Evolutionary conservation across 345 rosid genomes (phyloP).

Genomic region (Carallia brachiata): DNA sequence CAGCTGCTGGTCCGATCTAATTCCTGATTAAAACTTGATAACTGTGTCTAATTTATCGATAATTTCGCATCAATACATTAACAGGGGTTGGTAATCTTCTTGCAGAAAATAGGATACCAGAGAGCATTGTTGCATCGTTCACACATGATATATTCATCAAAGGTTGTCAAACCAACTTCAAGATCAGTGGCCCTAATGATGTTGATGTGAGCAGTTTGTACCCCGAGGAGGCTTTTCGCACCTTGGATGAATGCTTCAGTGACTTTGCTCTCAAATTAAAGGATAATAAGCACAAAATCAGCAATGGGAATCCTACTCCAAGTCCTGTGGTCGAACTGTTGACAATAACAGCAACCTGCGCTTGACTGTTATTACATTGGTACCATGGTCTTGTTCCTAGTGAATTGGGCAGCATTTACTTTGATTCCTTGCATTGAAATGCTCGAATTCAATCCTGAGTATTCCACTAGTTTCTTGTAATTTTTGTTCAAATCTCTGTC

Average conservation of each 20-base stretch:
- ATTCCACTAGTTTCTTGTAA: too few relatives aligned
- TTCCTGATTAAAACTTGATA: too few relatives aligned
- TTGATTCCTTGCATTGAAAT: too few relatives aligned
- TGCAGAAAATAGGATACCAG: slow-evolving; percentile 56
- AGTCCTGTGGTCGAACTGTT: slow-evolving; percentile 28
- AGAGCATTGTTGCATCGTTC: slow-evolving; percentile 64
- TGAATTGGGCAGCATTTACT: too few relatives aligned
- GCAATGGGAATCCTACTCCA: slow-evolving; percentile 13
- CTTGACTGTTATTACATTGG: background rate
- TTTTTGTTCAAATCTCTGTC: too few relatives aligned
- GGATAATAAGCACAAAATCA: slow-evolving; percentile 6
- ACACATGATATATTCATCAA: slow-evolving; percentile 73
- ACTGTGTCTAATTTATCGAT: too few relatives aligned
- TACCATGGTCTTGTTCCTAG: too few relatives aligned
- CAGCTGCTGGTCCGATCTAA: slow-evolving; percentile 47
- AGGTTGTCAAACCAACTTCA: slow-evolving; percentile 59
- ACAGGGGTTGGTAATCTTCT: background rate
- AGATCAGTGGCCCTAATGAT: slow-evolving; percentile 36
- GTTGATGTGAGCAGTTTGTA: slow-evolving; percentile 46
- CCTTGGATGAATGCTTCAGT: slow-evolving; percentile 52
- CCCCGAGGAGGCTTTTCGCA: slow-evolving; percentile 43
- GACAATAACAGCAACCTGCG: slow-evolving; percentile 32
- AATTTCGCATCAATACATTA: too few relatives aligned
- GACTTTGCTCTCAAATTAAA: slow-evolving; percentile 39
- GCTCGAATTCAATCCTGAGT: too few relatives aligned